Percentiles rank a stretch among this genome's conserved stretches.
Conservation (phyloP, 805 yeast genomes). For the Geotrichum ghanense region DNA sequence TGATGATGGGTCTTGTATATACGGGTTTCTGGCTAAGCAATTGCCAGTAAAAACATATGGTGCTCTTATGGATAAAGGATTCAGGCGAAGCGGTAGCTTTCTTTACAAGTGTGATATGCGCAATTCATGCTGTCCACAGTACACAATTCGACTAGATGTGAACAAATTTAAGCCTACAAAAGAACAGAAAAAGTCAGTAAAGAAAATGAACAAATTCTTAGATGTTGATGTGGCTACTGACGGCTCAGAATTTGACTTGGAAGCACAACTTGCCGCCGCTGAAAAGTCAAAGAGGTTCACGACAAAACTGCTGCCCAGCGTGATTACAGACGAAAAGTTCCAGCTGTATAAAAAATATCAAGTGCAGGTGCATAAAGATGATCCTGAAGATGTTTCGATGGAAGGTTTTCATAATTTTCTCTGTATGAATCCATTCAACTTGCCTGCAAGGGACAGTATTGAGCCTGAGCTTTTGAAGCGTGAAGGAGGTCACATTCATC, state of each 20-base stretch:
- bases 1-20: constrained; percentile 16
- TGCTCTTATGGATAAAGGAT: constrained; percentile 56
- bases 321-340: constrained; percentile 46
- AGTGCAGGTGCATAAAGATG: constrained; percentile 54
- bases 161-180: constrained; percentile 39
- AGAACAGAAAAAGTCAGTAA: constrained; percentile 55
- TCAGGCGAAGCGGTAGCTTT: constrained; percentile 65
- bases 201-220: constrained; percentile 35
- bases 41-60: constrained; percentile 49
- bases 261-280: constrained; percentile 28
- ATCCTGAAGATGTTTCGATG: constrained; percentile 32
- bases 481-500: constrained; percentile 57
- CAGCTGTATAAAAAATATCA: constrained; percentile 49
- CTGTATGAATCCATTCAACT: constrained; percentile 52
- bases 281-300: constrained; percentile 16
- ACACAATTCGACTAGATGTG: constrained; percentile 58
- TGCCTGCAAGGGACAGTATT: constrained; percentile 7
- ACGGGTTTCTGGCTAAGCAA: constrained; percentile 30
- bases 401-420: constrained; percentile 51
- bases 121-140: constrained; percentile 68
- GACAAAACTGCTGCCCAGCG: constrained; percentile 42
- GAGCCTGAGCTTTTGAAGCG: constrained; percentile 11
- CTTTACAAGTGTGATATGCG: constrained; percentile 56
- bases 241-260: constrained; percentile 19
- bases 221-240: constrained; percentile 9